phyloP scores from a whole-genome alignment of 805 yeast species.

The Yarrowia divulgata region DNA sequence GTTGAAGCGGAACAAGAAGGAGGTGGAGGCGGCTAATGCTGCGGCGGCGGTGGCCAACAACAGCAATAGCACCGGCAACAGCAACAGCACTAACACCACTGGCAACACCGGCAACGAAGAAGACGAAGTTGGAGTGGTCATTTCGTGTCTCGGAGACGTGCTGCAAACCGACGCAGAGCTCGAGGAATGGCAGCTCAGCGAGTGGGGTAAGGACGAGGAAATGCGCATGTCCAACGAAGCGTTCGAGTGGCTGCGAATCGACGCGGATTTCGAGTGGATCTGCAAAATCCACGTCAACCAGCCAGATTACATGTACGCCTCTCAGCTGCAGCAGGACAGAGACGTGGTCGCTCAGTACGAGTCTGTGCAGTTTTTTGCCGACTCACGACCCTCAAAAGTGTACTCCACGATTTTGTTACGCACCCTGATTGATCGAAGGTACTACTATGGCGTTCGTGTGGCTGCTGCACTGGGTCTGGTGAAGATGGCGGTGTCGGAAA shows the following conservation, averaged over 20 bases:
- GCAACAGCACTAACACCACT: no score
- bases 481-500: constrained; percentile 64
- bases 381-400: constrained; percentile 62
- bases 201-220: constrained; percentile 73
- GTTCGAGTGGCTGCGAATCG: constrained; percentile 97
- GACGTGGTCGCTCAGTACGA: constrained; percentile 96
- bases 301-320: constrained; percentile 93
- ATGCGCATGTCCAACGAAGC: constrained; percentile 79
- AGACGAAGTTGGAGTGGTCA: constrained; percentile 51
- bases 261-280: constrained; percentile 97
- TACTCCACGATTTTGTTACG: constrained; percentile 81
- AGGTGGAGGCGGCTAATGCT: constrained; percentile 46
- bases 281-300: constrained; percentile 80
- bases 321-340: constrained; percentile 91
- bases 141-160: constrained; percentile 79
- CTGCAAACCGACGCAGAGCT: constrained; percentile 67
- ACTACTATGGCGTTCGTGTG: constrained; percentile 85
- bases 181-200: constrained; percentile 73
- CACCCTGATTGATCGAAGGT: constrained; percentile 82
- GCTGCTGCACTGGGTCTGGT: constrained; percentile 87
- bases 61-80: constrained; percentile 15
- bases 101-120: constrained; percentile 48
- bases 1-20: constrained; percentile 63
- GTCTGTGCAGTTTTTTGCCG: constrained; percentile 76
- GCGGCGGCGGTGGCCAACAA: not conserved